Evolutionary conservation across 495 filamentous ascomycete genomes (phyloP), one percentile per base, ranked within the genome.

Genomic region (Cercophora scortea): DNA sequence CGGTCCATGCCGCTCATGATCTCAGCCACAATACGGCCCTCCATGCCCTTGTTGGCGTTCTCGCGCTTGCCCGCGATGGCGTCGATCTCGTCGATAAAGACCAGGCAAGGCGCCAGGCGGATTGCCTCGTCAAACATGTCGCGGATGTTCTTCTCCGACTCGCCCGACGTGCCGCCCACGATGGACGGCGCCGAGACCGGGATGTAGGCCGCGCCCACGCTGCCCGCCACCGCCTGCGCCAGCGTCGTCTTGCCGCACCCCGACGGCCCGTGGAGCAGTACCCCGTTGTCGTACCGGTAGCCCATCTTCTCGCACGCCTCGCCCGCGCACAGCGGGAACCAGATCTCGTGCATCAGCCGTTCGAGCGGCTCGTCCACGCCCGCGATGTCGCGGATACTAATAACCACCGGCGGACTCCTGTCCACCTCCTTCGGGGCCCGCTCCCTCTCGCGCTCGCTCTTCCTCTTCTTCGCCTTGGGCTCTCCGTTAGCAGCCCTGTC

Each of bases 61-160:
- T 96, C 93, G 42, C 92, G 78, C 69, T 96, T 96, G 5, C 90
- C 90, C 39, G 93, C 93, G 54, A 96, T 95, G 13, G 89, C 87
- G 65, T 98, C 93, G 54, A 96, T 95, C 66, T 98, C 93, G 59
- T 96, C 93, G 52, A 98, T 87, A 65, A 98, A 96, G 8, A 98
- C 79, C 4, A 98, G 72, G 62, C 91, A 96, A 2, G 93, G 93
- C 3, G 93, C 93, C 50, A 91, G 78, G 49, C 81, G 79, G 64
- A 87, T 88, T 0, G 93, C 93, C 62, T 95, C 88, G 17, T 96
- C 83, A 57, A 96, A 96, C 50, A 90, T 77, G 51, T 96, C 91
- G 33, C 92, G 78, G 45, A 98, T 81, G 51, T 90, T 90, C 73
- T 95, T 94, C 69, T 98, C 93, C 0, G 89, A 95, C 61, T 96